Evolutionary conservation across 2,329 filamentous ascomycete genomes (phyloP).

Genomic region (Cadophora gregata): DNA sequence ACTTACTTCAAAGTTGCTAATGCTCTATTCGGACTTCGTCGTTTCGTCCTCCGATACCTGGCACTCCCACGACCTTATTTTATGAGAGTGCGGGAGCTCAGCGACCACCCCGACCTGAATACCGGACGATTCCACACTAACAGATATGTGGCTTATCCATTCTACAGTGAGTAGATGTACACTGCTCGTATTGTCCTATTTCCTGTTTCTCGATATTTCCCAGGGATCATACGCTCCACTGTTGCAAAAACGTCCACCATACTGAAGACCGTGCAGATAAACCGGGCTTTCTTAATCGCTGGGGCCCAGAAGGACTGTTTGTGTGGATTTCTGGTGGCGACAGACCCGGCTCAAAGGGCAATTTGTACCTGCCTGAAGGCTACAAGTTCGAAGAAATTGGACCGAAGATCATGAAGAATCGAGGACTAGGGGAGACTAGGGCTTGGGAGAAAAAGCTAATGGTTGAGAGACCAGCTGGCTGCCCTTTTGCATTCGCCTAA

Average conservation of each 20-base stretch:
- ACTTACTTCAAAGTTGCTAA: constrained; percentile 50
- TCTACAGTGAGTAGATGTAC: constrained; percentile 53
- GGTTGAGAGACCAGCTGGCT: constrained; percentile 49
- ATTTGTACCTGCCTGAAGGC: constrained; percentile 53
- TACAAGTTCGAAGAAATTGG: constrained; percentile 67
- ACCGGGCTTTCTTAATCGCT: constrained; percentile 65
- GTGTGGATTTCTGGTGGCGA: constrained; percentile 51
- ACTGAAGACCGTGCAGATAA: constrained; percentile 44
- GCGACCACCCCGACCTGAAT: constrained; percentile 55
- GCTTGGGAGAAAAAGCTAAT: constrained; percentile 47
- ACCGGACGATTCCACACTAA: constrained; percentile 58
- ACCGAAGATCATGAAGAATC: constrained; percentile 58
- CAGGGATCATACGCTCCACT: background rate
- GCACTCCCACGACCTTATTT: constrained; percentile 59
- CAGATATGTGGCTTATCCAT: constrained; percentile 67
- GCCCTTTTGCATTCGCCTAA: constrained; percentile 51
- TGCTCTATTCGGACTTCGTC: constrained; percentile 56
- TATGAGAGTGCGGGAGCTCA: constrained; percentile 48
- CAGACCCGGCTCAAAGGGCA: constrained; percentile 51
- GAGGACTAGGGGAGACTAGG: constrained; percentile 57
- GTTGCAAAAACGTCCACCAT: background rate
- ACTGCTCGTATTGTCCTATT: too few relatives aligned
- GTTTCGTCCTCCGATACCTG: constrained; percentile 62
- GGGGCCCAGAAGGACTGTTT: constrained; percentile 62
- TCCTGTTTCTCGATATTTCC: too few relatives aligned